A percentile compares a stretch with the other conserved stretches of the same genome.
phyloP scores from a whole-genome alignment of 2,329 filamentous ascomycete species.

The Penicillium sp. region DNA sequence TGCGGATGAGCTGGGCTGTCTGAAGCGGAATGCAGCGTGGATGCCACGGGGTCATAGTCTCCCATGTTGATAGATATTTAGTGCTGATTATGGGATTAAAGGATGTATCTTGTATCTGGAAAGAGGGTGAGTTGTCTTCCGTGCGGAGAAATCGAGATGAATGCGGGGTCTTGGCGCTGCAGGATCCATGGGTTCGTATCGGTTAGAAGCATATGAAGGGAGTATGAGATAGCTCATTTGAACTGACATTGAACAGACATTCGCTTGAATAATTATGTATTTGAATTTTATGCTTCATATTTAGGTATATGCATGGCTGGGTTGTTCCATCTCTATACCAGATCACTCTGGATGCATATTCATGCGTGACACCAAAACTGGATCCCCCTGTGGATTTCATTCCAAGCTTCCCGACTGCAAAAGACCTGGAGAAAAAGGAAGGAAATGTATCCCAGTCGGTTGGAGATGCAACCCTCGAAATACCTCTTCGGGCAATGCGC shows the following conservation, averaged over 20 bases:
- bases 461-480: slow-evolving; percentile 5
- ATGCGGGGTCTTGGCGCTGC: slow-evolving; percentile 17
- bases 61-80: slow-evolving; percentile 26
- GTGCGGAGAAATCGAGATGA: slow-evolving; percentile 3
- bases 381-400: neutral
- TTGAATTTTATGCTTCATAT: neutral
- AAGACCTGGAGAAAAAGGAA: neutral
- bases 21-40: slow-evolving; percentile 11
- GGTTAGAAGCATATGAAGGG: too few species aligned
- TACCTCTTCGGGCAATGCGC: slow-evolving; percentile 11
- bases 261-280: neutral
- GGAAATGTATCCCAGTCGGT: slow-evolving; percentile 10
- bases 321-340: neutral
- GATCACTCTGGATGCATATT: neutral
- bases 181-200: neutral
- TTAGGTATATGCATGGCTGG: neutral
- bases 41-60: slow-evolving; percentile 27
- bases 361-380: neutral
- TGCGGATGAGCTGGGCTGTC: slow-evolving; percentile 13
- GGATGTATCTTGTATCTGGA: neutral
- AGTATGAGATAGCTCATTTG: neutral
- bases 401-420: neutral
- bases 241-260: too few species aligned
- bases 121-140: neutral
- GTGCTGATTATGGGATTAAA: neutral